phyloP scores from a whole-genome alignment of 192 early-diverging fungal species.

The Podila minutissima region DNA sequence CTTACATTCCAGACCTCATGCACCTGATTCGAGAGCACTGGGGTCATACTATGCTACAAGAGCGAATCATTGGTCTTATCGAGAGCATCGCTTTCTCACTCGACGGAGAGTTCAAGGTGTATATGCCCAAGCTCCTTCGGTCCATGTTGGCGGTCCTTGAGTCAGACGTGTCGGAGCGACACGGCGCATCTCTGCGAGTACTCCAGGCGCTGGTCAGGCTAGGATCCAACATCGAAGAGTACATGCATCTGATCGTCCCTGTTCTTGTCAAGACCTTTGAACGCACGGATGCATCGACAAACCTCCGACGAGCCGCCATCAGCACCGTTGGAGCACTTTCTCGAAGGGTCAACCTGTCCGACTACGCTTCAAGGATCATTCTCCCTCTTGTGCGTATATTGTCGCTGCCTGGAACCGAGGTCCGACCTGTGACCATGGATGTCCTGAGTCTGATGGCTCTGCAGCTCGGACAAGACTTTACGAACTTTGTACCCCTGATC shows the following conservation, averaged over 20 bases:
- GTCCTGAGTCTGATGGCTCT: slow-evolving; percentile 81
- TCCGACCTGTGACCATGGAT: slow-evolving; percentile 79
- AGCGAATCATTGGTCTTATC: slow-evolving; percentile 84
- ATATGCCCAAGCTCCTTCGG: slow-evolving; percentile 84
- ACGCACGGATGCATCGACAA: slow-evolving; percentile 64
- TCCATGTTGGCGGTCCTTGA: slow-evolving; percentile 88
- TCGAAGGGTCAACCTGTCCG: slow-evolving; percentile 78
- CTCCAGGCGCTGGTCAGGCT: slow-evolving; percentile 86
- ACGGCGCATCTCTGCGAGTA: slow-evolving; percentile 69
- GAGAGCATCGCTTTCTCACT: slow-evolving; percentile 87
- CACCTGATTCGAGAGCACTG: slow-evolving; percentile 80
- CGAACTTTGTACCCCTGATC: slow-evolving; percentile 87
- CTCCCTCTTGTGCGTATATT: slow-evolving; percentile 83
- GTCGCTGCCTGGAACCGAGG: slow-evolving; percentile 55
- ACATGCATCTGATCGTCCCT: slow-evolving; percentile 90
- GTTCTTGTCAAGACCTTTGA: slow-evolving; percentile 85
- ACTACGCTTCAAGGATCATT: slow-evolving; percentile 89
- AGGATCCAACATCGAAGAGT: slow-evolving; percentile 89
- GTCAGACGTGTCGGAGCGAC: slow-evolving; percentile 73
- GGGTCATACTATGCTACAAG: slow-evolving; percentile 79
- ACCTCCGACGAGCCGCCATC: slow-evolving; percentile 73
- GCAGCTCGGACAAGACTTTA: slow-evolving; percentile 86
- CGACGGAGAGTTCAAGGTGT: slow-evolving; percentile 88
- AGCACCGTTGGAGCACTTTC: slow-evolving; percentile 77
- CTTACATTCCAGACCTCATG: slow-evolving; percentile 84